Evolutionary conservation across 768 basidiomycete species (phyloP).

Genomic region (Leucosporidium creatinivorum): DNA sequence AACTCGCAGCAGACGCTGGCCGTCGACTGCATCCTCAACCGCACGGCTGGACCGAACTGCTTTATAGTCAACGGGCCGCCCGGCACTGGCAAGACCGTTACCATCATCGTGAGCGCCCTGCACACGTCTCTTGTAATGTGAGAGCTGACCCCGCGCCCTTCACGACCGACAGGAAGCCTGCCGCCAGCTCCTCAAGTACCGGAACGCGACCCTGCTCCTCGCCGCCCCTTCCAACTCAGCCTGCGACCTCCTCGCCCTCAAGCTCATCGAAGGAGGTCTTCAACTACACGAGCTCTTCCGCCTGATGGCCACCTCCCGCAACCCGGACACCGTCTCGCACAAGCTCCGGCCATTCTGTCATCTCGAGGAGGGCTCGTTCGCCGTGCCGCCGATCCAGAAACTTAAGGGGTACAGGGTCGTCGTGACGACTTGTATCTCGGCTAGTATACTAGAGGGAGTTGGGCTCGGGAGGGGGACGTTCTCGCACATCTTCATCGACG

Average conservation of each 20-base stretch:
- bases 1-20: constrained; percentile 40
- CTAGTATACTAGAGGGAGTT: constrained; percentile 6
- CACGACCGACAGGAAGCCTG: constrained; percentile 27
- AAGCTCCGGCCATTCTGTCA: constrained; percentile 23
- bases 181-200: constrained; percentile 36
- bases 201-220: constrained; percentile 37
- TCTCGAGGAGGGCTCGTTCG: constrained; percentile 32
- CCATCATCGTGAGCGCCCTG: constrained; percentile 12
- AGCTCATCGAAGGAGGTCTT: constrained; percentile 31
- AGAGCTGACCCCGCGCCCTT: no score
- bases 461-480: constrained; percentile 2
- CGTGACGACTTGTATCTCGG: constrained; percentile 36
- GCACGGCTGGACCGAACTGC: constrained; percentile 26
- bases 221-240: constrained; percentile 42
- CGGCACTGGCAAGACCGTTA: constrained; percentile 37
- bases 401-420: constrained; percentile 38
- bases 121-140: no score
- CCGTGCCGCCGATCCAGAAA: constrained; percentile 15
- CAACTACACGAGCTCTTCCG: constrained; percentile 32
- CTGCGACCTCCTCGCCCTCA: constrained; percentile 39
- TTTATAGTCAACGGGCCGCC: constrained; percentile 42
- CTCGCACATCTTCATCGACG: constrained; percentile 22
- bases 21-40: constrained; percentile 30
- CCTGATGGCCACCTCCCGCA: constrained; percentile 38
- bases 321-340: constrained; percentile 37